Evolutionary conservation across 306 rosid genomes (phyloP).

Genomic region (Hylodesmum podocarpum): DNA sequence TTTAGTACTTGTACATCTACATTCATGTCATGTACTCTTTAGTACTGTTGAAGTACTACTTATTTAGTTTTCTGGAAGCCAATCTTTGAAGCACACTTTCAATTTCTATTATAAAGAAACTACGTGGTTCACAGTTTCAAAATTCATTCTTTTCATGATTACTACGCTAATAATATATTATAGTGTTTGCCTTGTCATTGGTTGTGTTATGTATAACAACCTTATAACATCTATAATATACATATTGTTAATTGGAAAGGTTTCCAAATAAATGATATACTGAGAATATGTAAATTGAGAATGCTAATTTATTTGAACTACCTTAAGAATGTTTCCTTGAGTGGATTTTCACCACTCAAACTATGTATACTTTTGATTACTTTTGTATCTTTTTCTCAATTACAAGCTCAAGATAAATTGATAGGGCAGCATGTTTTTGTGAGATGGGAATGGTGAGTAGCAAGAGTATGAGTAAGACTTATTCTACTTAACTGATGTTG

Average conservation of each 20-base stretch:
- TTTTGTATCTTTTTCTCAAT: background rate
- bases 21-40: constrained; percentile 17
- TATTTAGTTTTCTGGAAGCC: background rate
- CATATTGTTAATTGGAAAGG: background rate
- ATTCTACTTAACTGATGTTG: background rate
- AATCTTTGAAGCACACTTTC: background rate
- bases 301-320: background rate
- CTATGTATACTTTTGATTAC: background rate
- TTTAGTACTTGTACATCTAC: background rate
- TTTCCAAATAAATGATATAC: background rate
- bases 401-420: background rate
- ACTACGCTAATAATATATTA: background rate
- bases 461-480: constrained; percentile 13
- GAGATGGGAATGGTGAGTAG: background rate
- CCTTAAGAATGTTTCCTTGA: background rate
- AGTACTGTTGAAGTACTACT: constrained; percentile 23
- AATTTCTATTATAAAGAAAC: background rate
- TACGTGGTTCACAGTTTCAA: background rate
- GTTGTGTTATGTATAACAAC: background rate
- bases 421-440: background rate
- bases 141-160: background rate
- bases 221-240: background rate
- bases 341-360: background rate
- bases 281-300: background rate
- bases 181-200: background rate